Evolutionary conservation across 257 asterid species (phyloP), one percentile per base, ranked within the genome.

Genomic region (Mentha longifolia): DNA sequence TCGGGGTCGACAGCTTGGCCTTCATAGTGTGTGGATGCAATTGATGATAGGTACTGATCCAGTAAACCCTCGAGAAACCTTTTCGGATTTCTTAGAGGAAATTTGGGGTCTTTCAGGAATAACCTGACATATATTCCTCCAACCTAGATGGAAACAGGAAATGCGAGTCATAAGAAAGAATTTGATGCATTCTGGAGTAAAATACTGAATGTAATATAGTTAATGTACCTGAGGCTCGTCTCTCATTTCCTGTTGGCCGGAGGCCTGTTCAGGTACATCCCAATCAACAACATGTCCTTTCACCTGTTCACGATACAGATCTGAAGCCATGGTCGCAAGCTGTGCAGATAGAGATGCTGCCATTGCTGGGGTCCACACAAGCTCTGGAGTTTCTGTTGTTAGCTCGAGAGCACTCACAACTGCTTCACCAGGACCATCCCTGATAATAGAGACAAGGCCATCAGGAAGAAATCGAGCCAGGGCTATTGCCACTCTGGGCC

Each of bases 371-470:
- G 99, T 94, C 99, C 99, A 94, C 39, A 94, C 97, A 74, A 94
- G 99, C 79, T 94, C 99, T 39, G 99, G 99, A 61, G 99, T 91
- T 82, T 94, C 99, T 47, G 99, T 89, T 69, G 96, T 94, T 83
- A 88, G 99, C 65, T 91, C 97, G 65, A 94, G 88, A 61, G 89
- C 87, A 87, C 68, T 75, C 67, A 94, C 94, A 85, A 89, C 97
- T 7, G 96, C 92, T 89, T 94, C 99, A 74, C 99, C 99, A 81
- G 99, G 99, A 60, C 99, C 99, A 79, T 94, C 97, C 86, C 90
- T 84, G 77, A 94, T 91, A 65, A 89, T 67, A 59, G 99, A 91
- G 71, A 94, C 94, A 65, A 94, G 86, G 74, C 99, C 99, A 82
- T 94, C 97, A 33, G 99, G 99, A 63, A 94, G 85, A 86, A 94